Evolutionary conservation across 2,329 filamentous ascomycete genomes (phyloP).

Genomic region (Aspergillus vadensis): DNA sequence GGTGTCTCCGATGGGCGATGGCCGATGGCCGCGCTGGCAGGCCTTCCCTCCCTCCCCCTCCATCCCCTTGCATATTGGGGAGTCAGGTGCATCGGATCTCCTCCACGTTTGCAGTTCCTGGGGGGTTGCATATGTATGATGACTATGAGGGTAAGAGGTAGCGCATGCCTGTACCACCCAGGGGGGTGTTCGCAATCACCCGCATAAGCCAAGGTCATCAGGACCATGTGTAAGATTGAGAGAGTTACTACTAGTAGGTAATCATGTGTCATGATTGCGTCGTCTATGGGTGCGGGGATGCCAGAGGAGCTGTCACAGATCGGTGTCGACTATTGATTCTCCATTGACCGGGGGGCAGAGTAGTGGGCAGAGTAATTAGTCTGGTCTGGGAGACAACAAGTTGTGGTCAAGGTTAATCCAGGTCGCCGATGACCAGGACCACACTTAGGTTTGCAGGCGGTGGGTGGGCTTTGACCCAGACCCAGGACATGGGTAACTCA

Average conservation of each 20-base stretch:
- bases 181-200: neutral
- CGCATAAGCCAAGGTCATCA: neutral
- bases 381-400: neutral
- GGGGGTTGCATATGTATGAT: conserved; percentile 13
- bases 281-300: neutral
- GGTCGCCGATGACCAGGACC: neutral
- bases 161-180: neutral
- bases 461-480: neutral
- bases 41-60: neutral
- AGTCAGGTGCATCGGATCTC: conserved; percentile 4
- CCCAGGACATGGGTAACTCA: neutral
- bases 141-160: conserved; percentile 11
- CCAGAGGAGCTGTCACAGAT: conserved; percentile 10
- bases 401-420: neutral
- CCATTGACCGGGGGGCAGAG: neutral
- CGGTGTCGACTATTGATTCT: conserved; percentile 10
- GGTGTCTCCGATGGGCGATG: conserved; percentile 14
- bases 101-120: conserved; percentile 16
- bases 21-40: neutral
- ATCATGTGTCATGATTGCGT: conserved; percentile 10
- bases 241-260: neutral
- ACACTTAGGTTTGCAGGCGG: neutral
- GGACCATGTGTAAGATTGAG: neutral
- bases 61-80: conserved; percentile 14
- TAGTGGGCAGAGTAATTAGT: neutral